phyloP scores from a whole-genome alignment of 2,329 filamentous ascomycete genomes.

The Curvularia sp. region DNA sequence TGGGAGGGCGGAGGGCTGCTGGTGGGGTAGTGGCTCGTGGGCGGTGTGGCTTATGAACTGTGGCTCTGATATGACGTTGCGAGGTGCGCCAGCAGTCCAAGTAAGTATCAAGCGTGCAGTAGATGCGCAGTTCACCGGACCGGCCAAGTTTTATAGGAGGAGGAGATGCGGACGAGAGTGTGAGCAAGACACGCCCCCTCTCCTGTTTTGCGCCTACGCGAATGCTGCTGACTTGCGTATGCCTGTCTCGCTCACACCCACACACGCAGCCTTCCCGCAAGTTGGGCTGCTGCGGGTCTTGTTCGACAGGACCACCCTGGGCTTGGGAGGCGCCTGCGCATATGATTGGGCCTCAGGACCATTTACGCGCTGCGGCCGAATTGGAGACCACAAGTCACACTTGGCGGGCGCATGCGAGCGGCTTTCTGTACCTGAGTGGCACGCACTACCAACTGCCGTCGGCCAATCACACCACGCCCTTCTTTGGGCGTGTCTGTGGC shows the following conservation, averaged over 20 bases:
- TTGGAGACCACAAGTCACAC: conserved; percentile 39
- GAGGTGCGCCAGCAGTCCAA: conserved; percentile 17
- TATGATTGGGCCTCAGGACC: conserved; percentile 32
- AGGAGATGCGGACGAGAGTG: conserved; percentile 4
- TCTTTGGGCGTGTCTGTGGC: conserved; percentile 3
- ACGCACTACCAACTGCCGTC: conserved; percentile 13
- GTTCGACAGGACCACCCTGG: conserved; percentile 17
- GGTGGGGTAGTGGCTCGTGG: conserved; percentile 11
- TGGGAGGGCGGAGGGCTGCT: conserved; percentile 23
- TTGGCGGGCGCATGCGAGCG: conserved; percentile 41
- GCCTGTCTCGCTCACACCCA: conserved; percentile 11
- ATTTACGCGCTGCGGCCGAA: conserved; percentile 44
- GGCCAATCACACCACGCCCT: conserved; percentile 1
- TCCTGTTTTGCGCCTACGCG: conserved; percentile 23
- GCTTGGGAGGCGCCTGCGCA: conserved; percentile 26
- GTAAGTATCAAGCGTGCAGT: neutral
- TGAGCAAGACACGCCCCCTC: conserved; percentile 18
- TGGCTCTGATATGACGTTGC: conserved; percentile 20
- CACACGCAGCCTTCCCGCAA: conserved; percentile 22
- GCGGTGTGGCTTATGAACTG: neutral
- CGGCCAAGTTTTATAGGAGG: conserved; percentile 21
- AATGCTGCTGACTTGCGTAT: conserved; percentile 39
- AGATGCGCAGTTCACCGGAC: conserved; percentile 10
- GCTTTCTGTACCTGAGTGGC: conserved; percentile 27
- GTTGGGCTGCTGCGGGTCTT: conserved; percentile 36